Percentiles rank a stretch among this genome's conserved stretches.
phyloP scores from a whole-genome alignment of 345 rosid genomes.

The Moricandia arvensis region DNA sequence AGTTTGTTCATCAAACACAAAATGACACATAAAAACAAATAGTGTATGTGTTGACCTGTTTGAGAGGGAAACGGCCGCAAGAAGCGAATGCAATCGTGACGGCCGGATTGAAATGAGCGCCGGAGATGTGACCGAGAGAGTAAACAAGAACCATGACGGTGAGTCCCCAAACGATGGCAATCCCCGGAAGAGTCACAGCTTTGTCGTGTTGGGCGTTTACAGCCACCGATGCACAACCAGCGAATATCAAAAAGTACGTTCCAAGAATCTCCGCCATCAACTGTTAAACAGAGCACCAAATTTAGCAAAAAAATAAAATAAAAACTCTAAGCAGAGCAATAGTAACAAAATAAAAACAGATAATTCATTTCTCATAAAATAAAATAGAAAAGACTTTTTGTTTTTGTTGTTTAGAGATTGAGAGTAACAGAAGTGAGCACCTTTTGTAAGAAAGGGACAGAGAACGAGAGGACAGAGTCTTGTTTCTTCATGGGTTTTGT shows the following conservation, averaged over 20 bases:
- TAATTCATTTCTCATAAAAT: neutral
- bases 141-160: slow-evolving; percentile 82
- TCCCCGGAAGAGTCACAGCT: slow-evolving; percentile 70
- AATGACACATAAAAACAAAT: slow-evolving; percentile 10
- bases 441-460: slow-evolving; percentile 82
- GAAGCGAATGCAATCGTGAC: slow-evolving; percentile 92
- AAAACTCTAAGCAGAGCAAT: no score
- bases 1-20: slow-evolving; percentile 31
- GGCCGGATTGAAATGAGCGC: slow-evolving; percentile 96
- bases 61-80: slow-evolving; percentile 76
- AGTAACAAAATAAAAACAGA: neutral
- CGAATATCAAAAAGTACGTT: slow-evolving; percentile 86
- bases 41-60: slow-evolving; percentile 47
- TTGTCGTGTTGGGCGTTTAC: slow-evolving; percentile 63
- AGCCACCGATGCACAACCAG: slow-evolving; percentile 80
- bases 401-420: neutral
- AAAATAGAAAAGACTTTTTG: neutral
- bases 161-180: slow-evolving; percentile 80
- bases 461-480: slow-evolving; percentile 45
- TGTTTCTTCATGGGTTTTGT: slow-evolving; percentile 34
- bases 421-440: slow-evolving; percentile 34
- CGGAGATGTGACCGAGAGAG: slow-evolving; percentile 92
- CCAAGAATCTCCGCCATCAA: slow-evolving; percentile 71
- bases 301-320: neutral
- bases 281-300: slow-evolving; percentile 42